A percentile compares a stretch with the other conserved stretches of the same genome.
phyloP scores from a whole-genome alignment of 2,329 filamentous ascomycete species.

The Colletotrichum agaves region DNA sequence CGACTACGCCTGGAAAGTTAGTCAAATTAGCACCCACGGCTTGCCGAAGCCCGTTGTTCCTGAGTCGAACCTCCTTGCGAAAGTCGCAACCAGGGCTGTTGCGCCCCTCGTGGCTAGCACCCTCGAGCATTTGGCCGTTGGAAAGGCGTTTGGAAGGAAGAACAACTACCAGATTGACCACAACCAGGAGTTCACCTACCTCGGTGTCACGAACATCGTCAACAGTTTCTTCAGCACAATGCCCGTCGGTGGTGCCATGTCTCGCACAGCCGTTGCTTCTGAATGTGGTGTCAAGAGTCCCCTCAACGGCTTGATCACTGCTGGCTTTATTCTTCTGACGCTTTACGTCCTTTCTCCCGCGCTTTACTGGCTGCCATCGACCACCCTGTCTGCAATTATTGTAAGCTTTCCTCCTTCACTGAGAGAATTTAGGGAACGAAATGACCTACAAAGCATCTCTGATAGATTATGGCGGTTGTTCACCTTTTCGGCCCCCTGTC shows the following conservation, averaged over 20 bases:
- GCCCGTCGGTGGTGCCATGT: constrained; percentile 74
- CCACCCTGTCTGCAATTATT: constrained; percentile 73
- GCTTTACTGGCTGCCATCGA: constrained; percentile 74
- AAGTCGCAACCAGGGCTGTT: constrained; percentile 63
- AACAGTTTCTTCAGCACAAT: constrained; percentile 74
- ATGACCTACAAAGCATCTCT: neutral
- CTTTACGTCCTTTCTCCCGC: constrained; percentile 70
- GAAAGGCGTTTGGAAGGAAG: constrained; percentile 69
- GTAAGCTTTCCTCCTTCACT: constrained; percentile 67
- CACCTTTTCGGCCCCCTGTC: constrained; percentile 39
- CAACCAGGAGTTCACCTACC: constrained; percentile 73
- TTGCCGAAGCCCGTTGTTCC: constrained; percentile 61
- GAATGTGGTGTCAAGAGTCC: constrained; percentile 71
- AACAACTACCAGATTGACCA: constrained; percentile 73
- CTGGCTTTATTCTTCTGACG: constrained; percentile 69
- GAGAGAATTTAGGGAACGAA: too few species aligned
- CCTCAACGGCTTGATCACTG: constrained; percentile 68
- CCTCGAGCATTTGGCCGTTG: constrained; percentile 73
- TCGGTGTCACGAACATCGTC: constrained; percentile 71
- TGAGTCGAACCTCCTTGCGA: constrained; percentile 44
- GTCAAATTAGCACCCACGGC: constrained; percentile 66
- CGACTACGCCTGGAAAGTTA: constrained; percentile 67
- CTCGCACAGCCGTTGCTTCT: constrained; percentile 74
- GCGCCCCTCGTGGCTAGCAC: constrained; percentile 71
- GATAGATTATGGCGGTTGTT: constrained; percentile 30